Base-by-base conservation (phyloP, 331 rosid species). In the Malus hybrid region DNA sequence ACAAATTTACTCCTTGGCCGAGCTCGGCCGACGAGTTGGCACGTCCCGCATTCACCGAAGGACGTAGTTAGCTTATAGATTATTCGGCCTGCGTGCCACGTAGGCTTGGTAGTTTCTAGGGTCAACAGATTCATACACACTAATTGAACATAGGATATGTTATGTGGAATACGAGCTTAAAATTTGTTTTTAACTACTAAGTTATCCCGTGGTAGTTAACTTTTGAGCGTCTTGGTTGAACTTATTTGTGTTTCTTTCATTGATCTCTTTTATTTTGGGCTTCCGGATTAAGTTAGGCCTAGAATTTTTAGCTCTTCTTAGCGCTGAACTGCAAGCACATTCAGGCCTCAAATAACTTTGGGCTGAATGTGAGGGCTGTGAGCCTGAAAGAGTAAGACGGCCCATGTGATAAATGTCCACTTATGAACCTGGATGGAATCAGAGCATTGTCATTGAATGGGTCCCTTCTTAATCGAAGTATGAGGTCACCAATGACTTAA, bases 141-240 rank as follows among this genome's bases (percentile, higher is more conserved):
- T 34, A 34, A 1, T 34, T 2, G 3, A 34, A 34, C 2, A 0
- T 0, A 7, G 0, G 6, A 34, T 34, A 0, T 34, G 3, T 0
- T 7, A 2, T 34, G 0, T 34, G 2, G 10, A 36, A 36, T 36
- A 36, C 11, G 10, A 36, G 1, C 44, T 0, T 36, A 0, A 36
- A 36, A 36, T 36, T 36, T 36, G 1, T 36, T 36, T 3, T 1
- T 2, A 36, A 36, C 1, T 3, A 36, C 0, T 36, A 0, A 36
- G 11, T 0, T 3, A 36, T 0, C 0, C 3, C 0, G 1, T 36
- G 44, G 11, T 2, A 3, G 44, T 2, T 36, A 36, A 0, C 44
- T 36, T 7, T 36, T 0, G 44, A 36, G 3, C 0, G 44, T 50
- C 3, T 50, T 50, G 56, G 56, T 15, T 50, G 56, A 50, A 0